Percentiles rank a stretch among this genome's conserved stretches.
phyloP scores from a whole-genome alignment of 495 filamentous ascomycete species.

The Amorphotheca resinae region DNA sequence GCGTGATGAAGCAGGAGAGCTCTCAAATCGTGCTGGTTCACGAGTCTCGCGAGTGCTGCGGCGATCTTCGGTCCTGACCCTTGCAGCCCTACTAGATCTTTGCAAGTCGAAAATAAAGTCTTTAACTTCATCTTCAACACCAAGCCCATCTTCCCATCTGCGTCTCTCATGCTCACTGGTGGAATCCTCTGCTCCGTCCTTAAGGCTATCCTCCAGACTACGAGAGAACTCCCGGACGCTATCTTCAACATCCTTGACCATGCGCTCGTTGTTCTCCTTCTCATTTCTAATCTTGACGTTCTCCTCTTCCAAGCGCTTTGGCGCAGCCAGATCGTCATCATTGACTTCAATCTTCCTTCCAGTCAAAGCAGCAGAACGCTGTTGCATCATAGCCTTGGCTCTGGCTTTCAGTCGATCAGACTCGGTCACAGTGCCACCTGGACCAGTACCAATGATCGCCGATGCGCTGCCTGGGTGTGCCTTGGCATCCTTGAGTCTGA shows the following conservation, averaged over 20 bases:
- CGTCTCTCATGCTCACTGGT: constrained; percentile 73
- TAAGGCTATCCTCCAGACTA: constrained; percentile 73
- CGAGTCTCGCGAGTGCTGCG: constrained; percentile 28
- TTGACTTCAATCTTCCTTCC: constrained; percentile 58
- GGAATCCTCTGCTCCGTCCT: constrained; percentile 60
- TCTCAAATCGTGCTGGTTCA: constrained; percentile 21
- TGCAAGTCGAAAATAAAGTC: constrained; percentile 97
- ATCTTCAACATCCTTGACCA: constrained; percentile 95
- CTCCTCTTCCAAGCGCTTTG: constrained; percentile 79
- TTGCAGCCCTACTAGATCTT: constrained; percentile 62
- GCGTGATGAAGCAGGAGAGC: constrained; percentile 33
- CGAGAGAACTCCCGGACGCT: constrained; percentile 83
- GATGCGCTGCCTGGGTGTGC: constrained; percentile 71
- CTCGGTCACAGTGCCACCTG: constrained; percentile 84
- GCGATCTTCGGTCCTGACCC: constrained; percentile 58
- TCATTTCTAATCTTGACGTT: constrained; percentile 67
- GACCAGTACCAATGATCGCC: constrained; percentile 86
- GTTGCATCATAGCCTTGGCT: constrained; percentile 97
- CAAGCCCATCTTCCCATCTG: constrained; percentile 92
- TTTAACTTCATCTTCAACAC: constrained; percentile 90
- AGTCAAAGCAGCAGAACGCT: constrained; percentile 81
- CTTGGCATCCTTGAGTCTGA: constrained; percentile 87
- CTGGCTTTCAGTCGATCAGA: constrained; percentile 88
- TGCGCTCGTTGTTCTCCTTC: constrained; percentile 83
- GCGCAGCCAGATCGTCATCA: constrained; percentile 60